Evolutionary conservation across 2,329 filamentous ascomycete species (phyloP).

Genomic region (Tolypocladium paradoxum): DNA sequence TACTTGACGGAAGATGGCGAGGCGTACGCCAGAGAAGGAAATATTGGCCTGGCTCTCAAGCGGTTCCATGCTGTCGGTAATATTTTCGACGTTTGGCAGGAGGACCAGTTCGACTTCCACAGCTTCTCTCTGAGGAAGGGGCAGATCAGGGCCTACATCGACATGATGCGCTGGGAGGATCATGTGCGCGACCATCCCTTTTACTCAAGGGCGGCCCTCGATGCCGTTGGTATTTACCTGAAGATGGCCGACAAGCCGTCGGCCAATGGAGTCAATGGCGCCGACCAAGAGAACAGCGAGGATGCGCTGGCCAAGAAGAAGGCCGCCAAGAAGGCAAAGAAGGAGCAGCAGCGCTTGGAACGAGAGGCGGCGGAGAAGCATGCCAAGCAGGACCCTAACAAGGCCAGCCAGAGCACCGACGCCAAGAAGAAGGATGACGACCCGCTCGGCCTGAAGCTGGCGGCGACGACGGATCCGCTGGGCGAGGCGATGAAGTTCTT

Average conservation of each 20-base stretch:
- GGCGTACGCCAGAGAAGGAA: constrained; percentile 71
- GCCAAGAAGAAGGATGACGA: constrained; percentile 85
- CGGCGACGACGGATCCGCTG: constrained; percentile 71
- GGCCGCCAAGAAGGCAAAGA: constrained; percentile 81
- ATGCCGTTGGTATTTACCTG: constrained; percentile 72
- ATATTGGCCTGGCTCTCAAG: constrained; percentile 80
- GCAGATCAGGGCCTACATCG: constrained; percentile 86
- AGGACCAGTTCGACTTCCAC: constrained; percentile 99
- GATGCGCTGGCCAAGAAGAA: constrained; percentile 68
- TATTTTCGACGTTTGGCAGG: constrained; percentile 96
- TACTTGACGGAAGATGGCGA: constrained; percentile 92
- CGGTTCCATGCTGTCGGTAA: constrained; percentile 79
- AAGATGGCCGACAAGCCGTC: constrained; percentile 66
- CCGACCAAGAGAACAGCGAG: constrained; percentile 37
- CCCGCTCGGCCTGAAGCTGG: constrained; percentile 69
- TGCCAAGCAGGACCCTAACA: constrained; percentile 75
- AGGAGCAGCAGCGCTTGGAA: constrained; percentile 54
- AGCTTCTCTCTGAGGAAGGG: constrained; percentile 95
- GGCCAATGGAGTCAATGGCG: constrained; percentile 51
- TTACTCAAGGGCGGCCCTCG: constrained; percentile 73
- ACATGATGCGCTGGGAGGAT: constrained; percentile 96
- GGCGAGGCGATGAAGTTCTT: constrained; percentile 84
- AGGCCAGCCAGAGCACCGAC: constrained; percentile 54
- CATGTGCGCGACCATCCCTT: constrained; percentile 85
- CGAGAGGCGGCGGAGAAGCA: constrained; percentile 70